These are phyloP conservation scores for Penicillium sp. DNA, from an alignment of 2,329 filamentous ascomycete genomes.

Conservation along the genomic window DNA sequence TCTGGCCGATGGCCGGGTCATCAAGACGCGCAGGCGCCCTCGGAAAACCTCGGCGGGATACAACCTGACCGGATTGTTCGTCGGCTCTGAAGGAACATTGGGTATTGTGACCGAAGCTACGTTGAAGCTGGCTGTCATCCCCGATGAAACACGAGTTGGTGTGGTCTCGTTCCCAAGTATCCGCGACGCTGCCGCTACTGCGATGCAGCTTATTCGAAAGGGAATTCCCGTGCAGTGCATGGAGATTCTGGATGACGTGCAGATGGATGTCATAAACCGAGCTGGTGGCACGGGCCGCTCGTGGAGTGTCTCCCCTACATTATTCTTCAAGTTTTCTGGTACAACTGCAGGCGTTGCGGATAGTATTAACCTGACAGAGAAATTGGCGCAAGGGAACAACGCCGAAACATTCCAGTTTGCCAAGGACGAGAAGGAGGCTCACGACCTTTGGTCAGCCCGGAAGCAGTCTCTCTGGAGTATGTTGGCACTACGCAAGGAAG, in stretches of 20 bases:
- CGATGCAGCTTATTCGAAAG: constrained; percentile 61
- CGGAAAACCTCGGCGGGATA: constrained; percentile 70
- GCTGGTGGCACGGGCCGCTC: constrained; percentile 58
- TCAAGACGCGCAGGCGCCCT: constrained; percentile 60
- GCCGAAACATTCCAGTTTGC: constrained; percentile 57
- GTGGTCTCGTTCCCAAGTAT: constrained; percentile 61
- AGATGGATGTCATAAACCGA: constrained; percentile 65
- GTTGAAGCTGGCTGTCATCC: constrained; percentile 64
- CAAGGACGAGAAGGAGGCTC: constrained; percentile 52
- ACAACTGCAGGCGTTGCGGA: constrained; percentile 74
- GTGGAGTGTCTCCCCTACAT: constrained; percentile 42
- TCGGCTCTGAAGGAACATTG: constrained; percentile 68
- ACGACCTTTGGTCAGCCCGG: constrained; percentile 58
- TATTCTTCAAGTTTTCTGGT: constrained; percentile 64
- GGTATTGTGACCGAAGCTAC: constrained; percentile 70
- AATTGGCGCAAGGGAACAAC: constrained; percentile 62
- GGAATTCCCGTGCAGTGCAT: constrained; percentile 67
- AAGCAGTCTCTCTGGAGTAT: constrained; percentile 63
- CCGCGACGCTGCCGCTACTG: constrained; percentile 61
- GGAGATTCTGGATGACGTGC: constrained; percentile 60
- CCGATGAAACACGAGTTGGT: constrained; percentile 63
- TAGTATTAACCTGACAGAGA: constrained; percentile 67
- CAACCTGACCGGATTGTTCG: constrained; percentile 66
- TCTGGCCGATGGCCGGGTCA: constrained; percentile 63
- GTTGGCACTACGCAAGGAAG: constrained; percentile 55